Conservation (phyloP, 345 rosid genomes). For the Aurinia saxatilis region DNA sequence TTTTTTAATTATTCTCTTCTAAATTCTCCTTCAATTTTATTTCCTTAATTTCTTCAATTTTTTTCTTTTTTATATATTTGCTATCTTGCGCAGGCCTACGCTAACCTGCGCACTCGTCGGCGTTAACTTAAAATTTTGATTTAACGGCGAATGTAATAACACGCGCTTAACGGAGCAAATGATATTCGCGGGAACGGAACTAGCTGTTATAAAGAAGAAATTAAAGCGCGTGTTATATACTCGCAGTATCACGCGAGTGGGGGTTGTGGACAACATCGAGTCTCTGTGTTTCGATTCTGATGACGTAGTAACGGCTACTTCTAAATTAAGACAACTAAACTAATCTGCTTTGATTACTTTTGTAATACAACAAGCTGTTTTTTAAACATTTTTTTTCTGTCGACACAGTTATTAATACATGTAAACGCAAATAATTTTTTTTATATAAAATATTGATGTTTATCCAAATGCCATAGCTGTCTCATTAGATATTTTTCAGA, state of each 20-base stretch:
- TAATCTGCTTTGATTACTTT: no score
- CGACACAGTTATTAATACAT: background rate
- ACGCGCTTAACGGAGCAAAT: background rate
- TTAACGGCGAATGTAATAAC: background rate
- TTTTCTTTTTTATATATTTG: no score
- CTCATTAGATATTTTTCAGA: background rate
- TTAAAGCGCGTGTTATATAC: background rate
- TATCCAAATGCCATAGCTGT: constrained; percentile 21
- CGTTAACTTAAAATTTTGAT: background rate
- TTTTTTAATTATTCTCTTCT: constrained; percentile 13
- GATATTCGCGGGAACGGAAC: background rate
- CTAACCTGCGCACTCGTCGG: constrained; percentile 17
- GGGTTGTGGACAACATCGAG: background rate
- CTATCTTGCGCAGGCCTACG: background rate
- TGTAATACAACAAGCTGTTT: background rate
- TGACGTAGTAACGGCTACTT: constrained; percentile 24
- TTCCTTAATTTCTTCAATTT: background rate
- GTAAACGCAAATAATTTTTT: background rate
- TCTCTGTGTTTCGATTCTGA: constrained; percentile 6
- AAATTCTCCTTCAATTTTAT: background rate
- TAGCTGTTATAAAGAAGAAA: background rate
- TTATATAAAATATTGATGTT: background rate
- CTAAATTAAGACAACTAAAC: background rate
- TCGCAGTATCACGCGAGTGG: background rate
- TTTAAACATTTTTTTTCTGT: no score